phyloP scores from a whole-genome alignment of 1,139 yeast genomes.

The Insectozyma bohioensis region DNA sequence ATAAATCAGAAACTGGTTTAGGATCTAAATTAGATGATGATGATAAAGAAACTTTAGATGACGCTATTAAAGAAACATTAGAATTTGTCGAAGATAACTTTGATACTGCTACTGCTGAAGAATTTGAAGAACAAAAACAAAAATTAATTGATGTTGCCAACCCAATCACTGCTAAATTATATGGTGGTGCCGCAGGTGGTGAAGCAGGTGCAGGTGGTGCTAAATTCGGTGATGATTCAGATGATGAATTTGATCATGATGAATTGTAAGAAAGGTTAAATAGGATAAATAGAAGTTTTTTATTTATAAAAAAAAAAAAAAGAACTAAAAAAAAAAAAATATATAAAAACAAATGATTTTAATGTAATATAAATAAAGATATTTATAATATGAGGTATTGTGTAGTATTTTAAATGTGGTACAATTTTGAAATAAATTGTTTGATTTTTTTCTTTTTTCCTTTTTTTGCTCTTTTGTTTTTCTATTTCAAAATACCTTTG shows the following conservation, averaged over 20 bases:
- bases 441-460: too few relatives aligned
- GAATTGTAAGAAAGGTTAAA: constrained; percentile 42
- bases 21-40: constrained; percentile 83
- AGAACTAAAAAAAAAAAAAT: too few relatives aligned
- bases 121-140: constrained; percentile 91
- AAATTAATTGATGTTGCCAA: constrained; percentile 79
- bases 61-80: constrained; percentile 82
- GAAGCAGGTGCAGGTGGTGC: constrained; percentile 41
- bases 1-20: constrained; percentile 59
- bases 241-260: constrained; percentile 64
- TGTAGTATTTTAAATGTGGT: too few relatives aligned
- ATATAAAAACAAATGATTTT: too few relatives aligned
- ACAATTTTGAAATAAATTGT: too few relatives aligned
- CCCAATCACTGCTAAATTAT: constrained; percentile 91
- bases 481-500: too few relatives aligned
- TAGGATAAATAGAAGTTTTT: too few relatives aligned
- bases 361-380: too few relatives aligned
- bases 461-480: too few relatives aligned
- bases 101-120: constrained; percentile 86
- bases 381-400: too few relatives aligned
- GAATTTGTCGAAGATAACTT: constrained; percentile 91
- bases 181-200: constrained; percentile 59
- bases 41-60: constrained; percentile 86
- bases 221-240: constrained; percentile 54
- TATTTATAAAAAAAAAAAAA: too few relatives aligned